Evolutionary conservation across 176 grass and related monocot genomes (phyloP).

Genomic region (Pharus latifolius): DNA sequence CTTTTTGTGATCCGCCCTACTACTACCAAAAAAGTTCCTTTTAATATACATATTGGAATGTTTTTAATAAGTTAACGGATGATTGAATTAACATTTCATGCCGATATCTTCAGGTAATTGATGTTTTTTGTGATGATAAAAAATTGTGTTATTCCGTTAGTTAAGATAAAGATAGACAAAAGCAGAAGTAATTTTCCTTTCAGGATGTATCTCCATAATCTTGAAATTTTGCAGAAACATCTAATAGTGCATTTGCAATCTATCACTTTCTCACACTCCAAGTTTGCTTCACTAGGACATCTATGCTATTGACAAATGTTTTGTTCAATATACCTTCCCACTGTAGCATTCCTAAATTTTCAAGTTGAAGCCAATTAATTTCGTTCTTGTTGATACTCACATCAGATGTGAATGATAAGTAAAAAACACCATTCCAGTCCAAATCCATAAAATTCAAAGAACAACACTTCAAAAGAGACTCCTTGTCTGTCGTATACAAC

Average conservation of each 20-base stretch:
- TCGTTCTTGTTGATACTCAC: not conserved
- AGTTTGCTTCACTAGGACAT: too few relatives aligned
- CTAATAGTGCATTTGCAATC: not conserved
- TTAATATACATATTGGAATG: not conserved
- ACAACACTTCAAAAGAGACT: not conserved
- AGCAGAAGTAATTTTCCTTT: too few relatives aligned
- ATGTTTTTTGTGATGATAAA: not conserved
- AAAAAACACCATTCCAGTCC: not conserved
- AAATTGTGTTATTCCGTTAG: too few relatives aligned
- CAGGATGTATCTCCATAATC: too few relatives aligned
- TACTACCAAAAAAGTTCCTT: conserved; percentile 10
- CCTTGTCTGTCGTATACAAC: too few relatives aligned
- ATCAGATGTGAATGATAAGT: not conserved
- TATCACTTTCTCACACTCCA: too few relatives aligned
- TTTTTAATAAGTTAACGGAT: too few relatives aligned
- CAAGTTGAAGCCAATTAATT: not conserved
- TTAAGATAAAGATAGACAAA: too few relatives aligned
- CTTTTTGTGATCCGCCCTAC: conserved; percentile 28
- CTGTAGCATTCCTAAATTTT: not conserved
- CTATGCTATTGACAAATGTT: too few relatives aligned
- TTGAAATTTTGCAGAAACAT: not conserved
- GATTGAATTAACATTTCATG: not conserved
- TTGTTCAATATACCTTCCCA: not conserved
- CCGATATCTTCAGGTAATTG: not conserved
- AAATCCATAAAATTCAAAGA: not conserved